Evolutionary conservation across 108 stramenopile species (phyloP), one percentile per base, ranked within the genome.

Genomic region (Cyclotella cryptica): DNA sequence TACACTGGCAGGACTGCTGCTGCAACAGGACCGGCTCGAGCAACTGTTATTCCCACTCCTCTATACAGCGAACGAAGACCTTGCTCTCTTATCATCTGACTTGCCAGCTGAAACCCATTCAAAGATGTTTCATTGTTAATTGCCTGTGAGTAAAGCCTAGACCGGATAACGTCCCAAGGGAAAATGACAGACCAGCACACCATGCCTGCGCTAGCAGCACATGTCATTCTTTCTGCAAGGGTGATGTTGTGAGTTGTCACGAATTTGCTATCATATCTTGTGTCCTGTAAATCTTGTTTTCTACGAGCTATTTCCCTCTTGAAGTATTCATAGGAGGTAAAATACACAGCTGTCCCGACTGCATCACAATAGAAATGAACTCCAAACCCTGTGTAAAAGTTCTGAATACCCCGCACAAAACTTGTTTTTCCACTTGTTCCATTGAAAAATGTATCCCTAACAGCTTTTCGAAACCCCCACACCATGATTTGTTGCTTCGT

Each of bases 1-100:
- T 94, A 94, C 6, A 94, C 88, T 7, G 93, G 93, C 44, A 94
- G 73, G 15, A 92, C 90, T 21, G 85, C 84, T 4, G 93, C 93
- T 7, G 93, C 90, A 35, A 94, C 91, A 10, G 93, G 93, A 40
- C 90, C 93, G 12, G 90, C 93, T 22, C 93, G 76, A 21, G 88
- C 70, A 0, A 92, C 84, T 12, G 90, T 90, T 24, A 92, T 53
- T 21, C 77, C 66, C 68, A 92, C 87, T 17, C 93, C 93, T 51
- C 88, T 80, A 70, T 88, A 92, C 41, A 92, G 80, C 18, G 84
- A 65, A 42, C 29, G 46, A 35, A 80, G 19, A 13, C 84, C 79
- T 39, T 69, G 52, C 40, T 86, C 83, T 66, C 60, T 69, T 60
- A 72, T 80, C 71, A 81, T 79, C 74, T 57, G 74, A 15, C 67